Conservation (phyloP, 1,284 basidiomycete genomes). For the Ganoderma resinaceum region DNA sequence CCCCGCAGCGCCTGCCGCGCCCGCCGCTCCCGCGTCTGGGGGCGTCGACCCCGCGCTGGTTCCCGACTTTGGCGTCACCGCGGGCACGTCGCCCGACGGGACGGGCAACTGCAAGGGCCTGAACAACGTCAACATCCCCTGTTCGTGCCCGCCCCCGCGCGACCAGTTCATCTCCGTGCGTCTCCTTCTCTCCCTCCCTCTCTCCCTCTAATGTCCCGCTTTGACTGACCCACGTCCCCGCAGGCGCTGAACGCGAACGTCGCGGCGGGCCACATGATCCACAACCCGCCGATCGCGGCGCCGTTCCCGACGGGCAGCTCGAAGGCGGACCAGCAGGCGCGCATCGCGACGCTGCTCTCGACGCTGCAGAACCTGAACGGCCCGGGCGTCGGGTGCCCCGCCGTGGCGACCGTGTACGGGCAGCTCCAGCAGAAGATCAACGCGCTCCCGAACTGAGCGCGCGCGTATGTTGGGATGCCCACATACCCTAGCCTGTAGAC, state of each 20-base stretch:
- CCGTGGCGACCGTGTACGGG: constrained; percentile 45
- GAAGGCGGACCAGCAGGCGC: constrained; percentile 40
- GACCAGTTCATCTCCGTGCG: constrained; percentile 39
- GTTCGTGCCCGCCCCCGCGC: constrained; percentile 47
- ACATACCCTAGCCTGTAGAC: background rate
- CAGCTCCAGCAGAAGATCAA: constrained; percentile 41
- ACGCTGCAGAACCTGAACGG: constrained; percentile 51
- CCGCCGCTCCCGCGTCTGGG: constrained; percentile 2
- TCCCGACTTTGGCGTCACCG: constrained; percentile 36
- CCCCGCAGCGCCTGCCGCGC: constrained; percentile 18
- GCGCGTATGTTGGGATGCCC: background rate
- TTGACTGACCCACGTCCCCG: no score
- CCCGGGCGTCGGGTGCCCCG: constrained; percentile 48
- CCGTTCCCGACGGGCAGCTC: constrained; percentile 46
- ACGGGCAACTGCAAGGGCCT: constrained; percentile 30
- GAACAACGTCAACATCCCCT: constrained; percentile 45
- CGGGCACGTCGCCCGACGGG: constrained; percentile 37
- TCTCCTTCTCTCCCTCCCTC: constrained; percentile 20
- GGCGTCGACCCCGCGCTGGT: constrained; percentile 32
- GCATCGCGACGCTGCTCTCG: constrained; percentile 43
- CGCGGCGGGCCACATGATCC: constrained; percentile 44
- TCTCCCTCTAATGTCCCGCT: constrained; percentile 6
- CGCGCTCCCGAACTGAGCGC: constrained; percentile 24
- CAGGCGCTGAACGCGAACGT: constrained; percentile 43
- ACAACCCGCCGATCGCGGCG: constrained; percentile 45